Base-by-base conservation (phyloP, 208 protist species). In the Herpetomonas samuelpessoai region DNA sequence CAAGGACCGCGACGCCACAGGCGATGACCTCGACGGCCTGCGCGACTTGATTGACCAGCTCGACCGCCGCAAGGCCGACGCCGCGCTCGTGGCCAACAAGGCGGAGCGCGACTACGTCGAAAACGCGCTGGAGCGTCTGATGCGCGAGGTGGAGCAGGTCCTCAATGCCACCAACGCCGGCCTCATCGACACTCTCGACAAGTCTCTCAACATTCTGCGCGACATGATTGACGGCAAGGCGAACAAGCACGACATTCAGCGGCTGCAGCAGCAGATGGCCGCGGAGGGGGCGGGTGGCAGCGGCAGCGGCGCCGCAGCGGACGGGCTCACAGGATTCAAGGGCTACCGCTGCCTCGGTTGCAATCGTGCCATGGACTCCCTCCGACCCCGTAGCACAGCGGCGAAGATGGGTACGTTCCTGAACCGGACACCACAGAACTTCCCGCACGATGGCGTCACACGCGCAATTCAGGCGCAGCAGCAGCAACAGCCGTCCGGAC, bases 101-200 rank as follows among this genome's bases (percentile, higher is more conserved):
- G 90, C 90, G 12, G 90, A 96, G 60, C 86, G 90, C 22, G 90
- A 96, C 65, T 96, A 93, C 63, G 90, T 96, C 1, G 86, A 96
- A 68, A 96, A 96, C 54, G 86, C 90, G 31, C 77, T 96, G 55
- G 90, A 96, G 79, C 80, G 86, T 24, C 70, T 96, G 25, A 96
- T 93, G 86, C 86, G 90, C 0, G 86, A 96, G 81, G 90, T 96
- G 74, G 90, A 96, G 69, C 90, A 96, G 67, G 90, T 96, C 24
- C 73, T 96, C 10, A 96, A 96, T 61, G 84, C 86, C 0, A 96
- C 86, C 46, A 96, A 96, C 62, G 86, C 86, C 21, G 86, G 90
- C 26, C 82, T 96, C 44, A 93, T 96, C 68, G 90, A 96, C 66
- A 96, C 90, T 18, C 68, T 96, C 10, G 90, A 96, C 62, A 88